Base-by-base conservation (phyloP, 2,329 filamentous ascomycete genomes). In the Pseudogymnoascus sp. region DNA sequence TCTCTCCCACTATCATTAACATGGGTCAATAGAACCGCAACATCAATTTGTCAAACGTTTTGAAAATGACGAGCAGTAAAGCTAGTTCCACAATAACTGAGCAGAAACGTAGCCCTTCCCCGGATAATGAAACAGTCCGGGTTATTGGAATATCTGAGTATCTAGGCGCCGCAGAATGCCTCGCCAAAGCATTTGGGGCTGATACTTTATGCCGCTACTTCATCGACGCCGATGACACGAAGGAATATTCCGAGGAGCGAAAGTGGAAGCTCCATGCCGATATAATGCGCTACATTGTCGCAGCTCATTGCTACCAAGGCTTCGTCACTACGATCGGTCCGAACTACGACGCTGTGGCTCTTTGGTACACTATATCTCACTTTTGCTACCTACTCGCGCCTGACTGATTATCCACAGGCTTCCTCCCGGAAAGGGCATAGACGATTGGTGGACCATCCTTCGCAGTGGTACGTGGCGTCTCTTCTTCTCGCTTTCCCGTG, bases 391-490 rank as follows among this genome's bases (percentile, higher is more conserved):
- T 6, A 29, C 16, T 61, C 39, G 21, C 26, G 19, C 7, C 21
- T 58, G 31, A 39, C 35, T 59, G 29, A 59, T 14, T 45, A 41
- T 55, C 19, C 21, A 52, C 66, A 91, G 88, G 89, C 84, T 92
- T 78, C 87, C 87, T 14, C 91, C 89, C 1, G 88, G 87, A 61
- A 80, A 84, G 72, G 83, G 88, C 73, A 85, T 88, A 75, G 89
- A 93, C 74, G 86, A 87, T 74, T 85, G 83, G 78, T 81, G 83
- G 77, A 91, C 89, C 61, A 81, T 85, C 65, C 75, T 92, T 67
- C 87, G 89, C 66, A 88, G 83, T 71, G 90, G 90, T 65, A 83
- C 91, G 78, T 92, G 89, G 89, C 81, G 87, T 66, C 81, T 93
- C 65, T 83, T 84, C 75, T 93, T 86, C 76, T 84, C 87, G 72